Percentiles rank a stretch among this genome's conserved stretches.
phyloP scores from a whole-genome alignment of 768 basidiomycete genomes.

The Cystobasidium tubakii region DNA sequence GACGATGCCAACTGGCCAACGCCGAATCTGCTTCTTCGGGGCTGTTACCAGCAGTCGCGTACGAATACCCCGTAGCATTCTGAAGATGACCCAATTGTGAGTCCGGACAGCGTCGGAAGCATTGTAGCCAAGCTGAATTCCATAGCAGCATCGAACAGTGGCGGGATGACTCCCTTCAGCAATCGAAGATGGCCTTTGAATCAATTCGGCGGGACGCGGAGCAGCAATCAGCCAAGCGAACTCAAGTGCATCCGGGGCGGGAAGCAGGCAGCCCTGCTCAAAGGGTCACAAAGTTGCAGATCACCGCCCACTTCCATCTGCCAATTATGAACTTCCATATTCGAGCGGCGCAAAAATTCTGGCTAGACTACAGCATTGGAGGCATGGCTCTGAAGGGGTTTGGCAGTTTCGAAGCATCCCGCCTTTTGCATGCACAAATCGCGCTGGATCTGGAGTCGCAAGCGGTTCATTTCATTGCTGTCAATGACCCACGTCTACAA shows the following conservation, averaged over 20 bases:
- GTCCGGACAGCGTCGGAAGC: neutral
- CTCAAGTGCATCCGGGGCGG: neutral
- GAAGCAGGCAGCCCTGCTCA: neutral
- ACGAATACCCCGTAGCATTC: conserved; percentile 25
- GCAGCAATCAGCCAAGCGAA: neutral
- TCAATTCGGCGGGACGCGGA: conserved; percentile 40
- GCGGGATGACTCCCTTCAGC: conserved; percentile 71
- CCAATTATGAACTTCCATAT: conserved; percentile 36
- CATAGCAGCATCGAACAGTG: conserved; percentile 69
- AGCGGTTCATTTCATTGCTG: conserved; percentile 38
- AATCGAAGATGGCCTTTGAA: conserved; percentile 45
- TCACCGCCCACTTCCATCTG: conserved; percentile 26
- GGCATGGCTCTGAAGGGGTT: conserved; percentile 1
- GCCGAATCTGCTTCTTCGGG: neutral
- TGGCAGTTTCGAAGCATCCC: neutral
- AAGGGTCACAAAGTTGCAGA: neutral
- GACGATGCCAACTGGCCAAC: neutral
- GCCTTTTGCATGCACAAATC: conserved; percentile 2
- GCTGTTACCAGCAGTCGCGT: neutral
- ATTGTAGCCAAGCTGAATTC: neutral
- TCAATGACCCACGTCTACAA: conserved; percentile 1
- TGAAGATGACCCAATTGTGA: conserved; percentile 33
- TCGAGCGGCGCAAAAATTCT: conserved; percentile 40
- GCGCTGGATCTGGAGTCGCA: conserved; percentile 40
- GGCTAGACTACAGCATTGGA: conserved; percentile 38